Evolutionary conservation across 805 yeast genomes (phyloP).

Genomic region (Cyberlindnera mrakii): DNA sequence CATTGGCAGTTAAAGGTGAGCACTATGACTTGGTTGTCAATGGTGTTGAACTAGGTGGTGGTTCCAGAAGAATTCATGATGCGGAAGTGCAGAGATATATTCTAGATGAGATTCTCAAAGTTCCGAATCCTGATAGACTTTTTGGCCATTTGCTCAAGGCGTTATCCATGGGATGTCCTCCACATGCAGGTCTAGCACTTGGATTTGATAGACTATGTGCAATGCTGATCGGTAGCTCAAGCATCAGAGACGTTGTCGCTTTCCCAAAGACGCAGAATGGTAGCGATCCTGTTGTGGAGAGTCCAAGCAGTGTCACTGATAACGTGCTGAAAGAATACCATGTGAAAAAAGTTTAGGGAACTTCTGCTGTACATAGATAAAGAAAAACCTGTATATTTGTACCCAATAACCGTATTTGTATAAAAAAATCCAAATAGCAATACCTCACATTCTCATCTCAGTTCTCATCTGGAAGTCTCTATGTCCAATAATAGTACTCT

Average conservation of each 20-base stretch:
- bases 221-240: conserved; percentile 69
- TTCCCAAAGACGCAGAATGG: conserved; percentile 94
- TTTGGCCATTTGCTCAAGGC: conserved; percentile 87
- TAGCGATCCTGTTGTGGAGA: conserved; percentile 76
- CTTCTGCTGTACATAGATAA: too few relatives aligned
- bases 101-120: conserved; percentile 56
- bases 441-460: conserved; percentile 5
- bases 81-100: conserved; percentile 69
- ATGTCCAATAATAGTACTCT: conserved; percentile 4
- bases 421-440: too few relatives aligned
- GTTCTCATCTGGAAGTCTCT: not conserved
- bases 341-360: conserved; percentile 24
- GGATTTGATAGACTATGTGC: conserved; percentile 94
- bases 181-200: conserved; percentile 95
- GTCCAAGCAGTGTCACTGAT: conserved; percentile 65
- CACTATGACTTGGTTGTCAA: conserved; percentile 92
- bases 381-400: too few relatives aligned
- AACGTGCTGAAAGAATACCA: conserved; percentile 50
- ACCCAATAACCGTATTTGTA: too few relatives aligned
- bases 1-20: conserved; percentile 71
- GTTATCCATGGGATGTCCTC: conserved; percentile 89
- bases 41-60: conserved; percentile 97
- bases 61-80: conserved; percentile 92
- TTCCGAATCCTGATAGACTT: conserved; percentile 49
- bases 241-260: conserved; percentile 90